Percentiles rank a stretch among this genome's conserved stretches.
These are phyloP conservation scores for Debaryomycetaceae sp. DNA, from an alignment of 1,139 yeast genomes.

Conservation along the genomic window DNA sequence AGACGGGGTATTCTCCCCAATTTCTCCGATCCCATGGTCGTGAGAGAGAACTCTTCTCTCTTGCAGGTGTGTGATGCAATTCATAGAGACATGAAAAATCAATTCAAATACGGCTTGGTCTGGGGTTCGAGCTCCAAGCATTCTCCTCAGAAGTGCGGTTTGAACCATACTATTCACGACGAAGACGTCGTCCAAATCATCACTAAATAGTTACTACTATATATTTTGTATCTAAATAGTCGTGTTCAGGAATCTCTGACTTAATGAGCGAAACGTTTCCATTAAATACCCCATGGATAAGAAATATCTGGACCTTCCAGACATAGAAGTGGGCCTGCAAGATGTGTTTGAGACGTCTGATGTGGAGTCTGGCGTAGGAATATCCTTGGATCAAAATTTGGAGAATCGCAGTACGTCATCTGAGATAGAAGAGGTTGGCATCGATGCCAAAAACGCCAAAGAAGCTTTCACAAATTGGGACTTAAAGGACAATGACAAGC, in stretches of 20 bases:
- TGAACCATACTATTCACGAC: constrained; percentile 77
- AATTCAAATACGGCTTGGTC: constrained; percentile 89
- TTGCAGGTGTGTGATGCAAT: constrained; percentile 89
- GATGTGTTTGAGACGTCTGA: constrained; percentile 53
- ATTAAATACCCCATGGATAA: constrained; percentile 3
- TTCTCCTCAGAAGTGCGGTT: constrained; percentile 95
- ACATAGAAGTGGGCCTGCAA: constrained; percentile 23
- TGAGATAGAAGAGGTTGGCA: constrained; percentile 19
- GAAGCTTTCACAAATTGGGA: constrained; percentile 17
- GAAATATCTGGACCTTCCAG: constrained; percentile 25
- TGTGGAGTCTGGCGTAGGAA: constrained; percentile 29
- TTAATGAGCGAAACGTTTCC: neutral
- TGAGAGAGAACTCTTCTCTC: constrained; percentile 71
- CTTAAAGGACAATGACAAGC: constrained; percentile 11
- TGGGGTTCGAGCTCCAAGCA: constrained; percentile 97
- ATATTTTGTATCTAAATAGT: neutral
- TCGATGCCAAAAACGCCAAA: constrained; percentile 19
- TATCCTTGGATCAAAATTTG: constrained; percentile 4
- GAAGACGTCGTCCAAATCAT: constrained; percentile 93
- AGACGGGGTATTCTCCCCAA: constrained; percentile 75
- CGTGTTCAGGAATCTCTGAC: neutral
- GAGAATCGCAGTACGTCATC: constrained; percentile 8
- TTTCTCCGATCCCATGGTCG: constrained; percentile 87
- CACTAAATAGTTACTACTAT: constrained; percentile 48
- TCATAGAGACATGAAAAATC: constrained; percentile 88